Evolutionary conservation across 768 basidiomycete species (phyloP).

Genomic region (Gloeophyllum trabeum): DNA sequence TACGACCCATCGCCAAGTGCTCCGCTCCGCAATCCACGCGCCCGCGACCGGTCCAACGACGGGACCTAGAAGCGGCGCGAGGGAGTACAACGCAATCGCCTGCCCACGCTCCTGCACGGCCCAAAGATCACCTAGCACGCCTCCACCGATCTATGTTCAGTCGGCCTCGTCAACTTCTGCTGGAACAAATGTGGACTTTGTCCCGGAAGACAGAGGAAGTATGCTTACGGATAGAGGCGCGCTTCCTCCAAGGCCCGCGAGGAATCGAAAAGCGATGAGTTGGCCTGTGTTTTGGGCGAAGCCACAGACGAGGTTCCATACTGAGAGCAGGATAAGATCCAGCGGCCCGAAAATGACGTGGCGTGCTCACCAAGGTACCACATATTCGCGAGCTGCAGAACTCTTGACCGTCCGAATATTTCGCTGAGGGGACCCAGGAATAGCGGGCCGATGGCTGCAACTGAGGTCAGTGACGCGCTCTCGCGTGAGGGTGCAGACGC

Average conservation of each 20-base stretch:
- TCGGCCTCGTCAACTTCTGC: too few relatives aligned
- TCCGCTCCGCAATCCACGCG: constrained; percentile 49
- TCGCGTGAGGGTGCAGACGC: constrained; percentile 6
- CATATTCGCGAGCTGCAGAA: constrained; percentile 53
- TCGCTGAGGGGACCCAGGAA: constrained; percentile 56
- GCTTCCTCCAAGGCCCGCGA: constrained; percentile 63
- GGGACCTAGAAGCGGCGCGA: constrained; percentile 57
- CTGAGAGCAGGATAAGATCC: constrained; percentile 17
- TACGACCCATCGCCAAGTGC: constrained; percentile 68
- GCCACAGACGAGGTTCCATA: constrained; percentile 47
- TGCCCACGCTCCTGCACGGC: constrained; percentile 47
- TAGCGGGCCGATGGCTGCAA: constrained; percentile 34
- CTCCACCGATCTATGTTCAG: constrained; percentile 35
- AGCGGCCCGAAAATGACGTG: neutral
- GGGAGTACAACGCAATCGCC: constrained; percentile 51
- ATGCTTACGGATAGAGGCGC: constrained; percentile 42
- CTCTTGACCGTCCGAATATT: constrained; percentile 53
- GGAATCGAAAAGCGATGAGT: constrained; percentile 56
- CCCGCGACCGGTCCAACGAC: constrained; percentile 54
- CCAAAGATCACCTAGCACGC: constrained; percentile 56
- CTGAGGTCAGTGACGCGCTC: constrained; percentile 9
- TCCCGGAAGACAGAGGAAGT: too few relatives aligned
- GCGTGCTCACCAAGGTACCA: constrained; percentile 44
- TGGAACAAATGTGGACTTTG: too few relatives aligned
- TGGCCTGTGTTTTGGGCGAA: constrained; percentile 49